Base-by-base conservation (phyloP, 208 protist genomes). In the Borovskyia barvae region DNA sequence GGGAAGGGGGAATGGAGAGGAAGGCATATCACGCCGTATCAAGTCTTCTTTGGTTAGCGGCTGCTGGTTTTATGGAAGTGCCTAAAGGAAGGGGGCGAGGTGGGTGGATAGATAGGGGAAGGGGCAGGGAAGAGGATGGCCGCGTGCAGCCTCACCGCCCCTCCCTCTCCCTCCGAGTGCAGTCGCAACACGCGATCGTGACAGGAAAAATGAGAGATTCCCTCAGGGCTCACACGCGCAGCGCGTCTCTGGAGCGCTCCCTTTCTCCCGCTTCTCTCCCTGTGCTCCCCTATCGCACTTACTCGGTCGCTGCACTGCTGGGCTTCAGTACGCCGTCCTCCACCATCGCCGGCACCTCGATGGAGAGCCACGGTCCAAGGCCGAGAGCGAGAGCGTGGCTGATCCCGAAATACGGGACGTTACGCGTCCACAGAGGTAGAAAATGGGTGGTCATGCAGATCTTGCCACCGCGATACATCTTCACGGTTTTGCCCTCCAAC, bases 401-500 rank as follows among this genome's bases (percentile, higher is more conserved):
- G 72, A 99, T 98, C 28, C 98, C 97, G 78, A 99, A 99, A 59
- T 96, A 90, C 30, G 98, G 98, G 39, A 95, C 88, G 65, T 99
- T 99, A 48, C 88, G 80, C 11, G 94, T 85, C 98, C 98, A 99
- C 4, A 99, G 61, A 7, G 98, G 98, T 35, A 98, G 95, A 71
- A 99, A 99, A 63, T 99, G 98, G 26, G 93, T 90, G 25, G 95
- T 98, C 67, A 98, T 94, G 77, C 98, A 99, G 51, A 99, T 99
- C 63, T 98, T 98, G 29, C 98, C 98, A 11, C 97, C 98, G 30
- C 96, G 81, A 75, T 99, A 99, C 97, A 99, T 99, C 78, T 99
- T 99, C 39, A 96, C 91, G 6, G 97, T 99, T 76, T 98, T 98
- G 15, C 93, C 95, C 20, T 99, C 97, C 33, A 99, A 71, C 76